phyloP scores from a whole-genome alignment of 148 eudicot species.

The Rhododendron mucronatum region DNA sequence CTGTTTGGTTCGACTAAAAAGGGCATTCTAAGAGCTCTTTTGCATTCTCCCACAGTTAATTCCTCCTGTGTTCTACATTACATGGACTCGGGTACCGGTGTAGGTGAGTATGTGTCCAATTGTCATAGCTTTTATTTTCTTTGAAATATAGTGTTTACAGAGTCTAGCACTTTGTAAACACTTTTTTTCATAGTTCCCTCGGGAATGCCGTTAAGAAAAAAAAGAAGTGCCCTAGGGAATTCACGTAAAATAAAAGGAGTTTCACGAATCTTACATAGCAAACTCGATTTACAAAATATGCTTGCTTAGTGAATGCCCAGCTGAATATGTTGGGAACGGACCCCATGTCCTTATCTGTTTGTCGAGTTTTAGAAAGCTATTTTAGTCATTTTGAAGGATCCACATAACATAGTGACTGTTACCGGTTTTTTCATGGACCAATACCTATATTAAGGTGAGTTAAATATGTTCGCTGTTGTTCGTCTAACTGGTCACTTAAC shows the following conservation, averaged over 20 bases:
- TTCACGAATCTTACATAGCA: not conserved
- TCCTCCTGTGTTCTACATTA: not conserved
- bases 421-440: not conserved
- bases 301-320: not conserved
- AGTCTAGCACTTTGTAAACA: not conserved
- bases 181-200: not conserved
- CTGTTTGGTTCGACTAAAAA: not conserved
- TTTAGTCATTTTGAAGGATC: not conserved
- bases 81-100: not conserved
- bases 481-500: not conserved
- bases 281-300: not conserved
- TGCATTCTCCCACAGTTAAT: not conserved
- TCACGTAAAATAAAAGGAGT: not conserved
- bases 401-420: not conserved
- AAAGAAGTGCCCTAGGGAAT: not conserved
- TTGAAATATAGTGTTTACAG: not conserved
- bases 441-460: not conserved
- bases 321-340: not conserved
- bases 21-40: not conserved
- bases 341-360: not conserved
- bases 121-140: not conserved
- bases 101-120: not conserved
- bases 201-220: no score
- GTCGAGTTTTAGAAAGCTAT: not conserved
- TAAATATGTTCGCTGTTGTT: not conserved